Evolutionary conservation across 768 basidiomycete genomes (phyloP).

Genomic region (Lactarius pseudohatsudake): DNA sequence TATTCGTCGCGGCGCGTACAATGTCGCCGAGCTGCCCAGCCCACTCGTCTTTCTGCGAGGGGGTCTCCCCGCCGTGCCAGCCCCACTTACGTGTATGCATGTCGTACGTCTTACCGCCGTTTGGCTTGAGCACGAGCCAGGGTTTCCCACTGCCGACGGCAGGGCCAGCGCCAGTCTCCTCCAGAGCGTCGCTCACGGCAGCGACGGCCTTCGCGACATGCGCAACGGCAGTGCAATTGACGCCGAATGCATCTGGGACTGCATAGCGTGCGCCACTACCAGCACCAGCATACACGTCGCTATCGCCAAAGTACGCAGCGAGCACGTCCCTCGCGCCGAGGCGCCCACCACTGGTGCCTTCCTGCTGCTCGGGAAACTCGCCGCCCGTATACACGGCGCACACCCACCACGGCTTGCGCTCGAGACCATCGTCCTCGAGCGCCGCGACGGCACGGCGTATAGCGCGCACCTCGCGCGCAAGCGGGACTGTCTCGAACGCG

Average conservation of each 20-base stretch:
- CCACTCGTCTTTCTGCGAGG: conserved; percentile 37
- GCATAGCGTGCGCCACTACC: conserved; percentile 16
- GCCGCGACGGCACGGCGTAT: conserved; percentile 58
- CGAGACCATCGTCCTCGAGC: conserved; percentile 35
- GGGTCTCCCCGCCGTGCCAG: conserved; percentile 12
- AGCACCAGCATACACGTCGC: conserved; percentile 29
- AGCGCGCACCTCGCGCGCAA: conserved; percentile 61
- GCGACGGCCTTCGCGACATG: conserved; percentile 43
- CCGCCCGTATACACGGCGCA: conserved; percentile 60
- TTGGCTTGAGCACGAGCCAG: conserved; percentile 71
- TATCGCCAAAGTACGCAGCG: conserved; percentile 38
- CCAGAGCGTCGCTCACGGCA: conserved; percentile 37
- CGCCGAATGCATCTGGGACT: conserved; percentile 58
- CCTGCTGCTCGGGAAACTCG: conserved; percentile 43
- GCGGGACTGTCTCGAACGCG: conserved; percentile 79
- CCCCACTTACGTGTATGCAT: conserved; percentile 47
- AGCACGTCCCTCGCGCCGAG: conserved; percentile 45
- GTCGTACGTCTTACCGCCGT: conserved; percentile 62
- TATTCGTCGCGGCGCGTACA: conserved; percentile 30
- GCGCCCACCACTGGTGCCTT: conserved; percentile 31
- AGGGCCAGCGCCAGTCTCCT: not conserved
- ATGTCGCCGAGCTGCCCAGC: conserved; percentile 36
- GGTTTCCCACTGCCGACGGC: conserved; percentile 35
- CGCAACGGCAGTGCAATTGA: conserved; percentile 66
- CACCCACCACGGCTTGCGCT: conserved; percentile 73